Evolutionary conservation across 2,329 filamentous ascomycete genomes (phyloP), one percentile per base, ranked within the genome.

Genomic region (Lecanicillium sp.): DNA sequence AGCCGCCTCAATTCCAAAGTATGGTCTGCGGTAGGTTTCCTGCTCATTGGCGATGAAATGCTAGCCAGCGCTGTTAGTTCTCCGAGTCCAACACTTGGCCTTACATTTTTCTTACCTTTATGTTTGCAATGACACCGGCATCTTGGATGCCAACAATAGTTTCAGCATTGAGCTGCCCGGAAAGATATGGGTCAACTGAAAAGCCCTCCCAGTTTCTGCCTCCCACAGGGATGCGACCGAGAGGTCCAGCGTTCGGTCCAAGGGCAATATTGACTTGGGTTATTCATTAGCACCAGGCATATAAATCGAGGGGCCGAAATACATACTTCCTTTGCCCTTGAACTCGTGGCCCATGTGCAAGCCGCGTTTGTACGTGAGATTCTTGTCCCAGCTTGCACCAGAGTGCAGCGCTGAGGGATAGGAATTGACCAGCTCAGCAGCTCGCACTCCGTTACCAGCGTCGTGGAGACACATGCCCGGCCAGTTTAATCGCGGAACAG

Each of bases 161-260:
- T 51, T 86, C 74, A n/a, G 74, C 74, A 43, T 83, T 81, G 41
- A 84, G 66, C 42, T 78, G 69, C 15, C 85, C 87, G 2, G 83
- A 80, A 6, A 88, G 68, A 12, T 79, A 78, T 0, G 84, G 82
- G 50, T 88, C 84, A 4, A 75, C 62, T 1, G 79, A 81, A 52
- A 87, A 87, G 0, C 77, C 78, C 55, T 88, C 84, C 84, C 84
- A 88, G 45, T 79, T 85, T 20, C 84, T 71, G 1, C 84, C 84
- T 4, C 80, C 84, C 10, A 77, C 66, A 0, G 83, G 81, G 37
- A 83, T 82, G 14, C 83, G 69, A 3, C 84, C 84, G 2, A 88
- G 53, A 1, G 86, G 75, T 0, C 84, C 84, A 32, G 86, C 81
- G 8, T 73, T 72, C 0, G 84, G 84, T 0, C 84, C 84, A 9